These are phyloP conservation scores for Yamadazyma nakazawae DNA, from an alignment of 805 yeast species.

Conservation along the genomic window DNA sequence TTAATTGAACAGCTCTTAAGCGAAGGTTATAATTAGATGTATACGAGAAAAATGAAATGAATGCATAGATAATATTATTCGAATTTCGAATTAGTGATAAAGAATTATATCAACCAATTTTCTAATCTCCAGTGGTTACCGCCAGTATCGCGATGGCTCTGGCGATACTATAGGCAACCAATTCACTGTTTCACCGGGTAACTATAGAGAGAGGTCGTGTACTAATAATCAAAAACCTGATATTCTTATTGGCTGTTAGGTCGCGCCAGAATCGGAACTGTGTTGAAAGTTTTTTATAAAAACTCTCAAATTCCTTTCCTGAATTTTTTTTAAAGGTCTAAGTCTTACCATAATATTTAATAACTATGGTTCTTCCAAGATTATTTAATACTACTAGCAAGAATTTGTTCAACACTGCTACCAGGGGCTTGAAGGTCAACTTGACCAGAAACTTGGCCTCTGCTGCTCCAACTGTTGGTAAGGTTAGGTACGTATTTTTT, in stretches of 20 bases:
- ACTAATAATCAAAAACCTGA: background rate
- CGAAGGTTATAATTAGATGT: background rate
- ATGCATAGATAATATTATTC: background rate
- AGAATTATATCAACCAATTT: too few relatives aligned
- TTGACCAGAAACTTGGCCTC: conserved; percentile 76
- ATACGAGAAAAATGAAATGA: background rate
- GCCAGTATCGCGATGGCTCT: background rate
- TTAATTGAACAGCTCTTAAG: conserved; percentile 1
- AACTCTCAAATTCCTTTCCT: conserved; percentile 9
- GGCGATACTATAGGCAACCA: background rate
- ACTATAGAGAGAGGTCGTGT: conserved; percentile 8
- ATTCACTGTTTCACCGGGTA: conserved; percentile 8
- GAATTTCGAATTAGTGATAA: background rate
- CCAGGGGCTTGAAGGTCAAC: conserved; percentile 71
- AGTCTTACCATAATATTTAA: conserved; percentile 5
- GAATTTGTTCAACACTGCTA: conserved; percentile 85
- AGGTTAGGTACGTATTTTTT: conserved; percentile 70
- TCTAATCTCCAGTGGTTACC: background rate
- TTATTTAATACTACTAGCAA: conserved; percentile 57
- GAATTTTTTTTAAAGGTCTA: conserved; percentile 8
- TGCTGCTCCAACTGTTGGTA: conserved; percentile 74
- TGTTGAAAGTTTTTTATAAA: conserved; percentile 11
- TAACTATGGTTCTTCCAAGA: conserved; percentile 54
- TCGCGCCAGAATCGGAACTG: conserved; percentile 12
- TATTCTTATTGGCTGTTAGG: conserved; percentile 13